These are phyloP conservation scores for Sistotremastrum suecicum DNA, from an alignment of 768 basidiomycete genomes.

Conservation along the genomic window DNA sequence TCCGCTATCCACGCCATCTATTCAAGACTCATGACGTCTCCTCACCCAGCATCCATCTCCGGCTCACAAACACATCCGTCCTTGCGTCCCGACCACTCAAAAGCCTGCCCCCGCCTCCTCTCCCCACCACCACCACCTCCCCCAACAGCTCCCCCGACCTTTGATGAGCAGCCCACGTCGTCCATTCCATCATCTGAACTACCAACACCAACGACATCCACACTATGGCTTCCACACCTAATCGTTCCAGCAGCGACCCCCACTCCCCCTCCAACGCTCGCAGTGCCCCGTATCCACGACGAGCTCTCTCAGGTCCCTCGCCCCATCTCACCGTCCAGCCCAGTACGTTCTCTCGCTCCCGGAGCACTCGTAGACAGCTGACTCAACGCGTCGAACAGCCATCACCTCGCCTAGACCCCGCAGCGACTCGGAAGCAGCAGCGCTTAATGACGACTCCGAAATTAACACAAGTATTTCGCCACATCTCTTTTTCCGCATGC, in stretches of 20 bases:
- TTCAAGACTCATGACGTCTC: not conserved
- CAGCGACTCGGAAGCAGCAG: no score
- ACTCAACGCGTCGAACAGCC: no score
- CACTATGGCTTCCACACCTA: slow-evolving; percentile 3
- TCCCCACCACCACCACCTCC: not conserved
- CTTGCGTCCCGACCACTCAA: no score
- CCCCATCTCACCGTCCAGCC: not conserved
- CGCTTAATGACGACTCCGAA: no score
- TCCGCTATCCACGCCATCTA: no score
- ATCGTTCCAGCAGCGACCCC: not conserved
- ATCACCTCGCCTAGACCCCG: no score
- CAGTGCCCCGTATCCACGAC: no score
- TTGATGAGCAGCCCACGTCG: not conserved
- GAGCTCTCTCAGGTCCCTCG: not conserved
- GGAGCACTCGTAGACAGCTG: no score
- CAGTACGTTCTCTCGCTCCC: not conserved
- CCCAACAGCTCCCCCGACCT: slow-evolving; percentile 1
- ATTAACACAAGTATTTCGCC: no score
- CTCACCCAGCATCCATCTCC: not conserved
- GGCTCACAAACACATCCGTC: not conserved
- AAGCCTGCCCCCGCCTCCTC: not conserved
- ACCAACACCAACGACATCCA: slow-evolving; percentile 6
- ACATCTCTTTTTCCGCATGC: no score
- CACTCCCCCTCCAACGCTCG: no score
- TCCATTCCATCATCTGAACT: not conserved